Percentiles rank a stretch among this genome's conserved stretches.
phyloP scores from a whole-genome alignment of 805 yeast genomes.

The Starmerella sp. region DNA sequence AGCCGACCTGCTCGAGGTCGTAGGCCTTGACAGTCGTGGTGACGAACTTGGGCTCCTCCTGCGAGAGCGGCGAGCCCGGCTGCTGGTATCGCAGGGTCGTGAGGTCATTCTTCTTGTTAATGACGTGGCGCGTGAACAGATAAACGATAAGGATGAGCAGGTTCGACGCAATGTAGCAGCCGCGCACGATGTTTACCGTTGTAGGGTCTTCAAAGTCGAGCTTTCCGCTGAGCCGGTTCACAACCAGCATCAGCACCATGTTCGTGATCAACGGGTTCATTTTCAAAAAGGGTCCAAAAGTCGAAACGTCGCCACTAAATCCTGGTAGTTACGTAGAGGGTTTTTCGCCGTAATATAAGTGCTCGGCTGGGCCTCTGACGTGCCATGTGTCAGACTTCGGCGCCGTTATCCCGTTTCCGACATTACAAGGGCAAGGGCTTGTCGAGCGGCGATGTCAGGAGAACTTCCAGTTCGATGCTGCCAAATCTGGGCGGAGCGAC shows the following conservation, averaged over 20 bases:
- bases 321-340: background rate
- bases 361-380: background rate
- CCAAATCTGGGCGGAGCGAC: no score
- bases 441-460: background rate
- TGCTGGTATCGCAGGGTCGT: conserved; percentile 85
- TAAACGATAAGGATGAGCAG: conserved; percentile 53
- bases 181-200: conserved; percentile 62
- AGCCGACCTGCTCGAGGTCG: conserved; percentile 76
- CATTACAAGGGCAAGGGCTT: background rate
- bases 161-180: conserved; percentile 58
- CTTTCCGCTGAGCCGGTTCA: conserved; percentile 89
- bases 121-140: conserved; percentile 48
- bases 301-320: background rate
- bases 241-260: conserved; percentile 80
- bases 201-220: conserved; percentile 79
- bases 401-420: background rate
- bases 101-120: conserved; percentile 66
- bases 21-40: conserved; percentile 90
- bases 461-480: no score
- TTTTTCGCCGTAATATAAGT: background rate
- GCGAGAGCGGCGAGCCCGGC: conserved; percentile 69
- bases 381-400: conserved; percentile 1
- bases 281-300: background rate
- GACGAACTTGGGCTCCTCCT: conserved; percentile 54
- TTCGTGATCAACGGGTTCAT: conserved; percentile 88